Evolutionary conservation across 2,329 filamentous ascomycete genomes (phyloP).

Genomic region (Calonectria pseudoreteaudii): DNA sequence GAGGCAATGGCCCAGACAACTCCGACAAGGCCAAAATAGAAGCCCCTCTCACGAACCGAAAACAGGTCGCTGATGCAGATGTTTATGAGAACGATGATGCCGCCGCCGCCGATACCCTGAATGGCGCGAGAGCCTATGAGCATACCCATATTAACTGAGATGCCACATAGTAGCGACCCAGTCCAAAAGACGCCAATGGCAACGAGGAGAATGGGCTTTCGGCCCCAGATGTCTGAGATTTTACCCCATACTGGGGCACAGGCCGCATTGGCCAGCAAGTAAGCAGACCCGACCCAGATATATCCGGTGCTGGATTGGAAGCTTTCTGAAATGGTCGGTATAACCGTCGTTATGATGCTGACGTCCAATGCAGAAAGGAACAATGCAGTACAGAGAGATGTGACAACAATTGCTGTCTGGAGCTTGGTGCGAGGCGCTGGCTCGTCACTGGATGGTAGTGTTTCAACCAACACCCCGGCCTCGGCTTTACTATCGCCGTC

Average conservation of each 20-base stretch:
- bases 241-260: slow-evolving; percentile 77
- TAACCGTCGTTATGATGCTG: slow-evolving; percentile 75
- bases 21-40: slow-evolving; percentile 65
- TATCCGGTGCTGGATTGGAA: slow-evolving; percentile 77
- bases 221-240: slow-evolving; percentile 68
- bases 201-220: slow-evolving; percentile 64
- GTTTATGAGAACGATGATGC: slow-evolving; percentile 68
- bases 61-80: slow-evolving; percentile 69
- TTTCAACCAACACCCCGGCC: neutral
- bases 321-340: slow-evolving; percentile 72
- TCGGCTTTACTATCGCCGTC: neutral
- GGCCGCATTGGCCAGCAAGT: slow-evolving; percentile 76
- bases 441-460: neutral
- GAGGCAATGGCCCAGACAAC: slow-evolving; percentile 73
- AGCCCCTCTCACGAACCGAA: slow-evolving; percentile 60
- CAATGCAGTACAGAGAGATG: neutral
- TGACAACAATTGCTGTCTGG: neutral
- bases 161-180: slow-evolving; percentile 65
- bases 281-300: slow-evolving; percentile 81
- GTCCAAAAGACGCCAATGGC: slow-evolving; percentile 65
- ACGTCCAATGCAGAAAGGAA: slow-evolving; percentile 66
- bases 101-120: slow-evolving; percentile 69
- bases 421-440: neutral
- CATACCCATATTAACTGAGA: slow-evolving; percentile 61
- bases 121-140: slow-evolving; percentile 67